These are phyloP conservation scores for Datisca glomerata DNA, from an alignment of 306 rosid species.

Conservation along the genomic window DNA sequence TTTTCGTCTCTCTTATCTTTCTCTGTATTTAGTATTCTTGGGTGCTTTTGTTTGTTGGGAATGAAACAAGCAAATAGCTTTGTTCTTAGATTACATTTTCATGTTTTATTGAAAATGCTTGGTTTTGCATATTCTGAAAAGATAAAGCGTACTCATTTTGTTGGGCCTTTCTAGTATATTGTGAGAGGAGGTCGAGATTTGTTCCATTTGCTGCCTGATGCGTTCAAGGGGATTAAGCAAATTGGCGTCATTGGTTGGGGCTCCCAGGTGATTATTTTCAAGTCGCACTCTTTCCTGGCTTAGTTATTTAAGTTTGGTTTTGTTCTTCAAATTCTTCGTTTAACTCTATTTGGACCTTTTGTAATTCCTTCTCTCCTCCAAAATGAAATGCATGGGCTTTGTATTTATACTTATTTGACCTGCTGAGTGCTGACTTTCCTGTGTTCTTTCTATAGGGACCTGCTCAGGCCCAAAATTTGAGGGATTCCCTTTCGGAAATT, in stretches of 20 bases:
- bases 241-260: slow-evolving; percentile 99
- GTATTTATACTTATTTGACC: too few relatives aligned
- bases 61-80: too few relatives aligned
- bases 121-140: too few relatives aligned
- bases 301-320: too few relatives aligned
- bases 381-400: neutral
- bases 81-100: too few relatives aligned
- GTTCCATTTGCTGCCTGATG: slow-evolving; percentile 73
- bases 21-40: neutral
- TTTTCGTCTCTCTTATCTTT: neutral
- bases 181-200: slow-evolving; percentile 93
- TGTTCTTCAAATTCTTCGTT: neutral
- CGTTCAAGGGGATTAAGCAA: slow-evolving; percentile 87
- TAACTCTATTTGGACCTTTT: neutral
- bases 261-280: slow-evolving; percentile 64
- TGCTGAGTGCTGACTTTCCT: neutral
- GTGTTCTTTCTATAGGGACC: slow-evolving; percentile 50
- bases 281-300: too few relatives aligned
- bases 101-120: too few relatives aligned
- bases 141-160: too few relatives aligned
- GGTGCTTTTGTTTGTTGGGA: too few relatives aligned
- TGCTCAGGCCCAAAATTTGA: slow-evolving; percentile 92
- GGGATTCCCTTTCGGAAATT: slow-evolving; percentile 76
- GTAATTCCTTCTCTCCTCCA: neutral
- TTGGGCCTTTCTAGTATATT: too few relatives aligned